A percentile compares a stretch with the other conserved stretches of the same genome.
phyloP scores from a whole-genome alignment of 2,329 filamentous ascomycete species.

The Aurifilum marmelostoma region DNA sequence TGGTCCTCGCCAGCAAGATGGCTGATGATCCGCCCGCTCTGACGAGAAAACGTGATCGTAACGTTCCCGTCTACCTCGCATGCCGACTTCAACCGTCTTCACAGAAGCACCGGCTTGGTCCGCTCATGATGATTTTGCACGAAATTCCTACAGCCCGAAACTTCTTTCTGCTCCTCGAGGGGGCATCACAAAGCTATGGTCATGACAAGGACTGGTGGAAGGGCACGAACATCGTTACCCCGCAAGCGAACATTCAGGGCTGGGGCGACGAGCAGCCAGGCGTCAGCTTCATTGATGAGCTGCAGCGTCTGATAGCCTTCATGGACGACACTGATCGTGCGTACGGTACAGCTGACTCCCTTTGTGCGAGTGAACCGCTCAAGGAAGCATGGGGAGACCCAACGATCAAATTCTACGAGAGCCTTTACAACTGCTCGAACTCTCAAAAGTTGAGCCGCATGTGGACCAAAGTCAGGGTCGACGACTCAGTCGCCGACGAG shows the following conservation, averaged over 20 bases:
- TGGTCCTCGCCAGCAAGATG: slow-evolving; percentile 51
- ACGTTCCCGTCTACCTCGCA: slow-evolving; percentile 57
- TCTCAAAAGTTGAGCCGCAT: slow-evolving; percentile 14
- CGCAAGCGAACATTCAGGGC: slow-evolving; percentile 38
- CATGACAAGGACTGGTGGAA: slow-evolving; percentile 65
- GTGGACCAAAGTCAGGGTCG: slow-evolving; percentile 26
- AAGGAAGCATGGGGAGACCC: slow-evolving; percentile 40
- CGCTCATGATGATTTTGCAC: slow-evolving; percentile 61
- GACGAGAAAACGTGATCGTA: slow-evolving; percentile 46
- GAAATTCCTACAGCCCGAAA: slow-evolving; percentile 63
- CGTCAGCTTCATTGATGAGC: slow-evolving; percentile 47
- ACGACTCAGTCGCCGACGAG: slow-evolving; percentile 15
- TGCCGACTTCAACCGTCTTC: slow-evolving; percentile 37
- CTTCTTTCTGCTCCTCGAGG: slow-evolving; percentile 50
- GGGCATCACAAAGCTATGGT: slow-evolving; percentile 53
- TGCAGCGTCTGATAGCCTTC: slow-evolving; percentile 67
- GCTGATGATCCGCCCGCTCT: slow-evolving; percentile 46
- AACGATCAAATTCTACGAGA: slow-evolving; percentile 51
- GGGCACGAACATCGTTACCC: slow-evolving; percentile 53
- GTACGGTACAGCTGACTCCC: slow-evolving; percentile 58
- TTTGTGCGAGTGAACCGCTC: slow-evolving; percentile 43
- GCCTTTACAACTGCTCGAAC: slow-evolving; percentile 38
- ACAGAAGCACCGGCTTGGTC: slow-evolving; percentile 50
- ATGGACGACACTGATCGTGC: slow-evolving; percentile 63
- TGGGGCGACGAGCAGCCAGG: slow-evolving; percentile 38